These are phyloP conservation scores for Melanogaster broomeanus DNA, from an alignment of 768 basidiomycete genomes.

Conservation along the genomic window DNA sequence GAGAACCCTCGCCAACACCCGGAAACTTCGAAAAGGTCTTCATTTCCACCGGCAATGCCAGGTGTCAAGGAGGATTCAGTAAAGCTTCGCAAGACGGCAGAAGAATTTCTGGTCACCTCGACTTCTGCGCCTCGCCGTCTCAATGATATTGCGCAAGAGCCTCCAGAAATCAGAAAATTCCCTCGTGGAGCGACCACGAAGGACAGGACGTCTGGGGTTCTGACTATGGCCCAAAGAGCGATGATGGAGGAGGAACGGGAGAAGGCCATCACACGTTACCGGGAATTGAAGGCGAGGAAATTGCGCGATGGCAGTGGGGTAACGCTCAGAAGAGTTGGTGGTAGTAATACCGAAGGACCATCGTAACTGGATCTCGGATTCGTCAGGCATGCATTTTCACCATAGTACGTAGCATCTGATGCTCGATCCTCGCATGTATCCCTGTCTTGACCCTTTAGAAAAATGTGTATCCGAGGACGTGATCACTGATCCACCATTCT, in stretches of 20 bases:
- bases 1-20: conserved; percentile 6
- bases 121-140: conserved; percentile 63
- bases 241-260: conserved; percentile 80
- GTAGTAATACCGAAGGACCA: conserved; percentile 4
- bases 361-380: conserved; percentile 11
- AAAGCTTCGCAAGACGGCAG: conserved; percentile 18
- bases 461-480: background rate
- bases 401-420: background rate
- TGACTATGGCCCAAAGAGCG: conserved; percentile 74
- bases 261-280: conserved; percentile 64
- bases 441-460: conserved; percentile 4
- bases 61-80: conserved; percentile 21
- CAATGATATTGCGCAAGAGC: conserved; percentile 71
- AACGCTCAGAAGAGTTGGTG: conserved; percentile 8
- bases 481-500: too few species aligned
- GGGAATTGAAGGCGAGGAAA: conserved; percentile 63
- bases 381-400: conserved; percentile 1
- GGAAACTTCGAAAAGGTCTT: conserved; percentile 10
- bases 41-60: conserved; percentile 14
- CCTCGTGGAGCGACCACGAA: conserved; percentile 45
- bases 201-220: conserved; percentile 38
- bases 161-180: conserved; percentile 59
- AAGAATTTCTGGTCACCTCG: conserved; percentile 51
- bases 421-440: conserved; percentile 3
- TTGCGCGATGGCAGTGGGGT: conserved; percentile 16